Evolutionary conservation across 1,284 basidiomycete species (phyloP).

Genomic region (Pyrrhoderma lamaoense): DNA sequence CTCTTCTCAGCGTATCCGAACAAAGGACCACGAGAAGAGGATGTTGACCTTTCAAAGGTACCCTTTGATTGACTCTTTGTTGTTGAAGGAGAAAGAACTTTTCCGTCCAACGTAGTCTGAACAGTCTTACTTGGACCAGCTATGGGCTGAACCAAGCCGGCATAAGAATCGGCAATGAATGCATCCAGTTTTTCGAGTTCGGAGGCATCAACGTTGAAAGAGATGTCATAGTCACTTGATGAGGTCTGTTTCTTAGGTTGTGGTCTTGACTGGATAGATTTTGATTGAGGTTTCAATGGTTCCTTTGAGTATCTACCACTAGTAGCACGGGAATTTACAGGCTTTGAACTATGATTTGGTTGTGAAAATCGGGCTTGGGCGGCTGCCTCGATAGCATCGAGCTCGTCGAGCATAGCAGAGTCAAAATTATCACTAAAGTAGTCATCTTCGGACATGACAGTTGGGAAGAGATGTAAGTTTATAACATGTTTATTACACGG

Average conservation of each 20-base stretch:
- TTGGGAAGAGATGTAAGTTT: background rate
- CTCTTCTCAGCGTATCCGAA: constrained; percentile 33
- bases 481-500: background rate
- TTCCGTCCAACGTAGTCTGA: constrained; percentile 65
- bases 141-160: constrained; percentile 27
- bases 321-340: constrained; percentile 1
- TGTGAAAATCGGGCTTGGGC: constrained; percentile 33
- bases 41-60: constrained; percentile 33
- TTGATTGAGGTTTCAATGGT: constrained; percentile 6
- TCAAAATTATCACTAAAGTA: constrained; percentile 47
- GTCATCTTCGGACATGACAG: constrained; percentile 57
- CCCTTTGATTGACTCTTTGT: constrained; percentile 25
- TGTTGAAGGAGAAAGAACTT: constrained; percentile 33
- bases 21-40: constrained; percentile 18
- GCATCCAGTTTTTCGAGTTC: constrained; percentile 49
- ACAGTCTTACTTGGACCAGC: constrained; percentile 40
- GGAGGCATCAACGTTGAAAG: constrained; percentile 47
- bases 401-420: constrained; percentile 40
- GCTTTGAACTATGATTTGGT: constrained; percentile 7
- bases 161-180: constrained; percentile 40
- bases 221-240: constrained; percentile 42
- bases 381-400: constrained; percentile 59
- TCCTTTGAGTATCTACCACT: constrained; percentile 1
- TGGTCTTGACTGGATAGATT: background rate
- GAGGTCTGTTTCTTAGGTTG: constrained; percentile 34